Base-by-base conservation (phyloP, 2,329 filamentous ascomycete genomes). In the Tolypocladium ovalisporum region DNA sequence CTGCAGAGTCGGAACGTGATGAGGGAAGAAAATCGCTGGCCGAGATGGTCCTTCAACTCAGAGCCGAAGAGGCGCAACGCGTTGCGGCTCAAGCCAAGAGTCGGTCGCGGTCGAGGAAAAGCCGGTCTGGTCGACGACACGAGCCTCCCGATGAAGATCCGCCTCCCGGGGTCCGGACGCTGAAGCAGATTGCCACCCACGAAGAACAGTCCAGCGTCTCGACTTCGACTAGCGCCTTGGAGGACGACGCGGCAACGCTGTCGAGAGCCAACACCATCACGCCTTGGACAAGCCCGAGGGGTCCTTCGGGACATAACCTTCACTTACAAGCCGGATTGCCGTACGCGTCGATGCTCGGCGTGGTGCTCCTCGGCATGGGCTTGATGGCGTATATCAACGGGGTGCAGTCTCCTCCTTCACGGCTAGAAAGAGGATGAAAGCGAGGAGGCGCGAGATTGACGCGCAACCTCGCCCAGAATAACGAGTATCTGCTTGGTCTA, bases 331-430 rank as follows among this genome's bases (percentile, higher is more conserved):
- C 85, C 52, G 79, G 81, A 57, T 77, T 89, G 58, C 89, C 89
- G 19, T 93, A 92, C 67, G 86, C 87, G 44, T 91, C 88, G 2
- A 90, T 93, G 82, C 73, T 94, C 52, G 87, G 89, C 13, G 89
- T 94, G 36, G 89, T 94, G 32, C 72, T 94, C 57, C 75, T 94
- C 60, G 89, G 89, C 36, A 87, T 94, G 75, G 88, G 89, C 17
- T 71, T 94, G 62, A 94, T 94, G 89, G 88, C 88, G 47, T 92
- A 91, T 71, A 79, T 94, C 64, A 94, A 94, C 67, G 87, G 87
- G 55, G 93, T 88, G 88, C 87, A 90, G 65, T 44, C 66, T 27
- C 65, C 71, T 55, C 65, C 72, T 42, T 62, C 70, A 4, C 65
- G 63, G 27, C 55, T 69, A 53, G 71, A 74, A 58, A 64, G 65